Evolutionary conservation across 371 early-diverging fungal genomes (phyloP).

Genomic region (Fennellomyces sp.): DNA sequence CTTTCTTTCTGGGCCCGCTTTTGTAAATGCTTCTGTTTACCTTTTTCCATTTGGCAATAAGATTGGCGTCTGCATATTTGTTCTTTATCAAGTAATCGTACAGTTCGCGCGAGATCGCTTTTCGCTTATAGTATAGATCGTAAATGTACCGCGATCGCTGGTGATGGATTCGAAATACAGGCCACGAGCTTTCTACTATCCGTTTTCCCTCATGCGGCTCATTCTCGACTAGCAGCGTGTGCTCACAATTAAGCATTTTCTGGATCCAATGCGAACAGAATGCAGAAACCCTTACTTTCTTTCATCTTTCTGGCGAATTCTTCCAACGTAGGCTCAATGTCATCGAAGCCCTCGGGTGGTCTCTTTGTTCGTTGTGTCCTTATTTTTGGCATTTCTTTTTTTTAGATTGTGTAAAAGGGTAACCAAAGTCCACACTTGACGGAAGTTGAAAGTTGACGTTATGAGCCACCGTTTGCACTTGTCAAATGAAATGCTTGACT

Average conservation of each 20-base stretch:
- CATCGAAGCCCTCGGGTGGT: slow-evolving; percentile 95
- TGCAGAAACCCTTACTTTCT: slow-evolving; percentile 74
- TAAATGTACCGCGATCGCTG: slow-evolving; percentile 96
- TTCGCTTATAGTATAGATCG: slow-evolving; percentile 93
- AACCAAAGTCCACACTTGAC: too few relatives aligned
- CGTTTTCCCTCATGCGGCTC: slow-evolving; percentile 95
- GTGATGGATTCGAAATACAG: slow-evolving; percentile 96
- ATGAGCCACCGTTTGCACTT: too few relatives aligned
- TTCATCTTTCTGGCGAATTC: slow-evolving; percentile 95
- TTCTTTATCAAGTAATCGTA: slow-evolving; percentile 93
- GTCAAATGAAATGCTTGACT: too few relatives aligned
- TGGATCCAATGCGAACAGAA: not conserved
- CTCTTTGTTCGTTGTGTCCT: slow-evolving; percentile 76
- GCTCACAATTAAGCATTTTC: not conserved
- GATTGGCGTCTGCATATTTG: slow-evolving; percentile 90
- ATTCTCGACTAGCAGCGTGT: slow-evolving; percentile 80
- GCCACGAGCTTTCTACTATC: slow-evolving; percentile 93
- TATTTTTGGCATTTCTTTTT: slow-evolving; percentile 75
- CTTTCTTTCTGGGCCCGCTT: not conserved
- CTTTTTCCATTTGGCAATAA: slow-evolving; percentile 99
- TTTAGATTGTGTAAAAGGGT: not conserved
- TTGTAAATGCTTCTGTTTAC: slow-evolving; percentile 33
- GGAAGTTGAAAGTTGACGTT: too few relatives aligned
- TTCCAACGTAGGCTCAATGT: slow-evolving; percentile 91
- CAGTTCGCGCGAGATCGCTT: slow-evolving; percentile 89